These are phyloP conservation scores for Podila epicladia DNA, from an alignment of 192 early-diverging fungal genomes.

Conservation along the genomic window DNA sequence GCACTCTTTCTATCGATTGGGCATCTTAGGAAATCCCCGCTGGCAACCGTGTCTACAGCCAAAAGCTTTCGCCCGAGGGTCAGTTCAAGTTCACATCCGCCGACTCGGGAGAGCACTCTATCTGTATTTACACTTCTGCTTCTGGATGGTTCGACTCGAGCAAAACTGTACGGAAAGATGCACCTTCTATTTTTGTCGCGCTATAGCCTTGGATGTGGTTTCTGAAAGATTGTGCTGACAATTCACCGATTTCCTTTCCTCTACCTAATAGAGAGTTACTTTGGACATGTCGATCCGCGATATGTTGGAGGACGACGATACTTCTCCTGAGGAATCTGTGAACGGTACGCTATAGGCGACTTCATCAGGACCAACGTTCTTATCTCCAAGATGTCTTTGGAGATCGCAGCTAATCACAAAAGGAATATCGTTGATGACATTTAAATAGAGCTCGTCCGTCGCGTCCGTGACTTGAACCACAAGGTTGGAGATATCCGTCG, in stretches of 20 bases:
- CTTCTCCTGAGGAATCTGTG: slow-evolving; percentile 20
- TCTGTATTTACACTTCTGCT: slow-evolving; percentile 81
- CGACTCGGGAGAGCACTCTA: slow-evolving; percentile 88
- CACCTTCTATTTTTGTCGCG: neutral
- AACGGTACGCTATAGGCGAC: slow-evolving; percentile 11
- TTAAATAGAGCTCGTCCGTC: slow-evolving; percentile 69
- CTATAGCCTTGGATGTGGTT: neutral
- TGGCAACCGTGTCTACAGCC: slow-evolving; percentile 72
- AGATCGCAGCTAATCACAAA: neutral
- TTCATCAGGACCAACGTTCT: neutral
- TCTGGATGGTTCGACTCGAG: slow-evolving; percentile 78
- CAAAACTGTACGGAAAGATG: slow-evolving; percentile 62
- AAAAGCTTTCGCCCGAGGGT: slow-evolving; percentile 76
- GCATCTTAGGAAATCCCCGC: slow-evolving; percentile 57
- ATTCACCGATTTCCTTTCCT: neutral
- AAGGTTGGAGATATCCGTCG: slow-evolving; percentile 83
- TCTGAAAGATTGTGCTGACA: neutral
- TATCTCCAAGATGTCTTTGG: neutral
- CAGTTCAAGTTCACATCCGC: slow-evolving; percentile 93
- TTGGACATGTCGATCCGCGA: slow-evolving; percentile 44
- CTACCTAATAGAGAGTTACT: slow-evolving; percentile 23
- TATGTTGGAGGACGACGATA: slow-evolving; percentile 24
- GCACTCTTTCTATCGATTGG: neutral
- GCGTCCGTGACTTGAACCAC: slow-evolving; percentile 84
- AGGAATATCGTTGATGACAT: neutral